Evolutionary conservation across 495 filamentous ascomycete genomes (phyloP), one percentile per base, ranked within the genome.

Genomic region (Hypomontagnella monticulosa): DNA sequence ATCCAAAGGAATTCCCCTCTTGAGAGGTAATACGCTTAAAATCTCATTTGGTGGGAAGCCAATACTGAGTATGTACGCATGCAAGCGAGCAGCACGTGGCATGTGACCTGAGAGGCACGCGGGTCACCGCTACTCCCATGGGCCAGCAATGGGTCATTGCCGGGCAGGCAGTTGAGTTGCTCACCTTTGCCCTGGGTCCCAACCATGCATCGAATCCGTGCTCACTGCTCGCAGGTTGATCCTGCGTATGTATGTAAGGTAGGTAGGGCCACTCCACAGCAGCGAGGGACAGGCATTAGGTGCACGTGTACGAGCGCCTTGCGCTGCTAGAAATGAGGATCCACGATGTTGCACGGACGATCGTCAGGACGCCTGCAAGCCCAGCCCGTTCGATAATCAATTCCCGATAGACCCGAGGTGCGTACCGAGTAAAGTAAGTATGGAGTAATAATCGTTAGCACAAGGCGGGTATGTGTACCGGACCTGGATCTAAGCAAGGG

Each of bases 121-220:
- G 61, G 58, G 67, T 66, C 57, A 70, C 67, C 67, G 62, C 62
- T 18, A 66, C 55, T 70, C 61, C 57, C 18, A 68, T 53, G 16
- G 20, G 49, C 49, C 48, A 33, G 42, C 34, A 30, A 62, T 42
- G 47, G 41, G 47, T 32, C 59, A 44, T 20, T 46, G 48, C 36
- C 7, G 48, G 47, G 34, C 42, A 43, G 34, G 37, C 15, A 65
- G 14, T 27, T 49, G 23, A n/a, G n/a, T 6, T 27, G 23, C 23
- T 27, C 23, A 27, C 23, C 23, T 27, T 27, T 27, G 23, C 23
- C 23, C 23, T 27, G 23, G 23, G 23, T 27, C 30, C 40, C 36
- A 19, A 20, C 54, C 49, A 42, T 54, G 66, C 60, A 15, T 36
- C 41, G 30, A 43, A 40, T 56, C 48, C 33, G 38, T 44, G 32